Evolutionary conservation across 345 rosid genomes (phyloP), one percentile per base, ranked within the genome.

Genomic region (Dovyalis caffra): DNA sequence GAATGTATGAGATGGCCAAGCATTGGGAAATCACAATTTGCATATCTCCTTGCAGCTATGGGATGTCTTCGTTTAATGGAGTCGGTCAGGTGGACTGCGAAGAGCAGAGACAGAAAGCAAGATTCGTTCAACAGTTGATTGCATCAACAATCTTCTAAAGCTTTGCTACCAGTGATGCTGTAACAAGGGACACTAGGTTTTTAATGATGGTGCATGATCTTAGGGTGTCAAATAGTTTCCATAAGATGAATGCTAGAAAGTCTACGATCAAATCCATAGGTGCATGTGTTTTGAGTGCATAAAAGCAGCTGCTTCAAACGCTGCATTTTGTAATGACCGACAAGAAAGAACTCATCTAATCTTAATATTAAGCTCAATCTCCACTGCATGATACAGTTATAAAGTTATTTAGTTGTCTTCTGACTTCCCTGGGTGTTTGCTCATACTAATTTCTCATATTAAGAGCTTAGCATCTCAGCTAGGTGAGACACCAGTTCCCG

Each of bases 21-120:
- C 25, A 25, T 33, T 25, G 61, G 69, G 18, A 68, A 61, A 23
- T 29, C 11, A 68, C 67, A 66, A 70, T 66, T 60, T 74, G 25
- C 29, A 34, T 76, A 14, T 51, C 33, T 71, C 18, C 61, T 18
- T 71, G 77, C 88, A 84, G 92, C 74, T 16, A 14, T 32, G 79
- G 72, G 51, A 35, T 69, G 23, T 53, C 77, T 29, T 64, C 58
- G 20, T n/a, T 8, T 26, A 75, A 76, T 40, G 75, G 81, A 68
- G 76, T 38, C 45, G 56, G 66, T 40, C 74, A 68, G 68, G 60
- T 80, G 71, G 81, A 81, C 47, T 32, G 28, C 15, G 90, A 88
- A 74, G 88, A 83, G 78, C 84, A 79, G 74, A 81, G 74, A 77
- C 79, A 81, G 74, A 88, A 80, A 79, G 88, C 86, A 2, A 76